Conservation (phyloP, 2,329 filamentous ascomycete species). For the Emmonsia crescens region DNA sequence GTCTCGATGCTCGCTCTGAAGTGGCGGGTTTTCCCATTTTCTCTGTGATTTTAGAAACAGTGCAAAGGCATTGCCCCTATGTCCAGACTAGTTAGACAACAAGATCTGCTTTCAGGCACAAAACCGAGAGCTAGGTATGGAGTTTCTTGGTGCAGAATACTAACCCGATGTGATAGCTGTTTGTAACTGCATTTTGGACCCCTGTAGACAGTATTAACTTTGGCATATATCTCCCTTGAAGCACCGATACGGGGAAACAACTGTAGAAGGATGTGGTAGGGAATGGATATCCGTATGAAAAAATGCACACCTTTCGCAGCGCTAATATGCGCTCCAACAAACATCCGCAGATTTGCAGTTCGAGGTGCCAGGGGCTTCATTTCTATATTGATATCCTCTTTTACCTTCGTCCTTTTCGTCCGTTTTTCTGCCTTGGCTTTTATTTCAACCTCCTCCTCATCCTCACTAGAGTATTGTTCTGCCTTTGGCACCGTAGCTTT, state of each 20-base stretch:
- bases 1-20: conserved; percentile 55
- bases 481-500: neutral
- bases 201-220: conserved; percentile 39
- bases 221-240: conserved; percentile 1
- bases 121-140: neutral
- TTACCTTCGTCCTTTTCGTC: conserved; percentile 44
- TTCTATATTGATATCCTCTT: conserved; percentile 44
- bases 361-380: conserved; percentile 57
- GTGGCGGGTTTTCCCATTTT: conserved; percentile 79
- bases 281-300: neutral
- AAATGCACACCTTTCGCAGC: conserved; percentile 61
- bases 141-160: conserved; percentile 6
- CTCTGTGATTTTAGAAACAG: conserved; percentile 93
- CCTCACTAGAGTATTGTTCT: neutral
- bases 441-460: conserved; percentile 10
- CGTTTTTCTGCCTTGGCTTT: conserved; percentile 18
- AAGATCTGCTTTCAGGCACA: neutral
- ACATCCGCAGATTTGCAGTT: conserved; percentile 63
- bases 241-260: no score
- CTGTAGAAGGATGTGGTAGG: neutral
- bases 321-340: conserved; percentile 87
- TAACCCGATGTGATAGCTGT: conserved; percentile 62
- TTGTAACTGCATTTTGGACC: conserved; percentile 76
- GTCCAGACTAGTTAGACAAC: conserved; percentile 14
- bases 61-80: conserved; percentile 77